A percentile compares a stretch with the other conserved stretches of the same genome.
phyloP scores from a whole-genome alignment of 176 grass and related monocot genomes.

The Carex myosuroides region DNA sequence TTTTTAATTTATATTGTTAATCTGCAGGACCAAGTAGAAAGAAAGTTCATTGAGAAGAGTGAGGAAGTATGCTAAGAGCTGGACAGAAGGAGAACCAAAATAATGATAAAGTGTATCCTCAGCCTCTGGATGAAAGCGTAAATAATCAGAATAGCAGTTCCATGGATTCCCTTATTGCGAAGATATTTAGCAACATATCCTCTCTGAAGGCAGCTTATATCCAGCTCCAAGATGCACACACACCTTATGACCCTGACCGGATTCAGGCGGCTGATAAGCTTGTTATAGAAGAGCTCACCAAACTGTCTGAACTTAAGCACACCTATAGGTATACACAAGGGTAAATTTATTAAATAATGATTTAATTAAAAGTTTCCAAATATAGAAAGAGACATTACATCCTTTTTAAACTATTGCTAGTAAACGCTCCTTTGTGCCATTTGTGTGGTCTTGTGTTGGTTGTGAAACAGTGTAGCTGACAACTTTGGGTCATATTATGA shows the following conservation, averaged over 20 bases:
- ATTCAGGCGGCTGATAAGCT: constrained; percentile 85
- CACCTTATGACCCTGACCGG: constrained; percentile 84
- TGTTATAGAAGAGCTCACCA: constrained; percentile 88
- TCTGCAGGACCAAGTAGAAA: constrained; percentile 7
- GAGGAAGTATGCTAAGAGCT: constrained; percentile 35
- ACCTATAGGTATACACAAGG: constrained; percentile 39
- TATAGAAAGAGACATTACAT: not conserved
- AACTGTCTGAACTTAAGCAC: constrained; percentile 94
- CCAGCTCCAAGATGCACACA: constrained; percentile 92
- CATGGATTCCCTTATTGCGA: constrained; percentile 61
- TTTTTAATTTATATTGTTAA: not conserved
- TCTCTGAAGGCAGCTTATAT: constrained; percentile 90
- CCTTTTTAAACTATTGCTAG: not conserved
- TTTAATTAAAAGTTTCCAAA: not conserved
- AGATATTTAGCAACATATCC: constrained; percentile 88
- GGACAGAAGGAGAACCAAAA: constrained; percentile 75
- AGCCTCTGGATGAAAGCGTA: constrained; percentile 66
- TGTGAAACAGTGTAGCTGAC: not conserved
- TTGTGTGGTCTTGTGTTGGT: not conserved
- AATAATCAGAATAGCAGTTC: constrained; percentile 53
- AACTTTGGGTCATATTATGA: not conserved
- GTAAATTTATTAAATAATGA: not conserved
- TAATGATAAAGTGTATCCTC: constrained; percentile 90
- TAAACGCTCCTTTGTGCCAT: not conserved
- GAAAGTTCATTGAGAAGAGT: not conserved